Percentiles rank a stretch among this genome's conserved stretches.
Conservation (phyloP, 352 stramenopile genomes). For the Aphanomyces stellatus region DNA sequence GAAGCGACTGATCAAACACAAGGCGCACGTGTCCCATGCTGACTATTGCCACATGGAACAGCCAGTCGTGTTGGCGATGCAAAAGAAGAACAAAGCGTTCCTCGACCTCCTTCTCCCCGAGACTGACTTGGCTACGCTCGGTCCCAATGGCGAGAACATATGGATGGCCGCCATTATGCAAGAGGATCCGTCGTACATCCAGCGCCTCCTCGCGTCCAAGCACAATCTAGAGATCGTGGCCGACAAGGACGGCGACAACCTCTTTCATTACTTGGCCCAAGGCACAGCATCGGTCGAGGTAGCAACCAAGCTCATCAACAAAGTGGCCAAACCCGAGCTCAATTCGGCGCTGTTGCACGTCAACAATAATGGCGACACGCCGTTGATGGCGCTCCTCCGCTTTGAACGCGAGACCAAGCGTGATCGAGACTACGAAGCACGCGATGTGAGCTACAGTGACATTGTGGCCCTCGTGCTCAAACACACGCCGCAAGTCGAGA, state of each 20-base stretch:
- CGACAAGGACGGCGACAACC: conserved; percentile 32
- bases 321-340: conserved; percentile 27
- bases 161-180: conserved; percentile 45
- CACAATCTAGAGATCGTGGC: conserved; percentile 18
- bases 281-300: conserved; percentile 23
- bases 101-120: conserved; percentile 45
- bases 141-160: conserved; percentile 38
- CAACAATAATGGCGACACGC: conserved; percentile 36
- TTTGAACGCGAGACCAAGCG: conserved; percentile 33
- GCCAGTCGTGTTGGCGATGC: conserved; percentile 54
- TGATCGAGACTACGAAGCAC: conserved; percentile 28
- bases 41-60: conserved; percentile 21
- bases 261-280: conserved; percentile 49
- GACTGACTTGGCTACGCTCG: conserved; percentile 29
- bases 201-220: conserved; percentile 33
- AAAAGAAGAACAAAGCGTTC: conserved; percentile 30
- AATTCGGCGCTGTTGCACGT: conserved; percentile 40
- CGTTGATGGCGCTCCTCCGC: conserved; percentile 39
- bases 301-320: conserved; percentile 27
- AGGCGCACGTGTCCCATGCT: conserved; percentile 38
- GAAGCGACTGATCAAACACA: conserved; percentile 40
- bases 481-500: conserved; percentile 24
- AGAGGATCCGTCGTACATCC: conserved; percentile 36
- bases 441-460: conserved; percentile 34
- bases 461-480: conserved; percentile 47